Evolutionary conservation across 2,329 filamentous ascomycete genomes (phyloP), one percentile per base, ranked within the genome.

Genomic region (Fusarium sp.): DNA sequence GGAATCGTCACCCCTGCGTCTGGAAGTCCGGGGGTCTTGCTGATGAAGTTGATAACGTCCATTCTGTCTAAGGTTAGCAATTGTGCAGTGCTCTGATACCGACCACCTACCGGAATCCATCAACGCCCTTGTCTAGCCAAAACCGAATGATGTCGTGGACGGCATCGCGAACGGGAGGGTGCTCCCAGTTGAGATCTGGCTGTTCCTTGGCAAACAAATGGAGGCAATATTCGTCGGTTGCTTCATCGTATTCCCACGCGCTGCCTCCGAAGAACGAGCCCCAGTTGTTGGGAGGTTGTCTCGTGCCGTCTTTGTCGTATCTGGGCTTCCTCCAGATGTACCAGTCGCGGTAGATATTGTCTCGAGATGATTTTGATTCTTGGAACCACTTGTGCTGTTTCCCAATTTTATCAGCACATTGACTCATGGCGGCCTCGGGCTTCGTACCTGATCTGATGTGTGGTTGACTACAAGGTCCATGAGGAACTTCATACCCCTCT

Each of bases 181-280:
- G 92, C 75, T 95, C 92, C 92, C 93, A 95, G 81, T 95, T 95
- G 14, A 95, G 86, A 75, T 95, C 94, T 0, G 93, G 93, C 78
- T 95, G 93, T 68, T 92, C 89, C 3, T 87, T 86, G 6, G 90
- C 89, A 79, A 93, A 95, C 9, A 95, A 85, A 69, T 91, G 89
- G 1, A 94, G 88, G 76, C 93, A 94, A 80, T 93, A 94, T 81
- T 94, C 91, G 58, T 87, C 85, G 0, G 91, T 92, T 6, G 82
- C 81, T 6, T 66, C 18, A 16, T 77, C 75, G 5, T 73, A 77
- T 4, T 74, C 65, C 75, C 72, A 77, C 5, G 70, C 74, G 38
- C 73, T 74, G 56, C 86, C 86, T 29, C 85, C 86, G 54, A 89
- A 92, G 82, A 84, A 88, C 82, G 80, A 87, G 73, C 79, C 85